These are phyloP conservation scores for Pleurotus pulmonarius DNA, from an alignment of 768 basidiomycete species.

Conservation along the genomic window DNA sequence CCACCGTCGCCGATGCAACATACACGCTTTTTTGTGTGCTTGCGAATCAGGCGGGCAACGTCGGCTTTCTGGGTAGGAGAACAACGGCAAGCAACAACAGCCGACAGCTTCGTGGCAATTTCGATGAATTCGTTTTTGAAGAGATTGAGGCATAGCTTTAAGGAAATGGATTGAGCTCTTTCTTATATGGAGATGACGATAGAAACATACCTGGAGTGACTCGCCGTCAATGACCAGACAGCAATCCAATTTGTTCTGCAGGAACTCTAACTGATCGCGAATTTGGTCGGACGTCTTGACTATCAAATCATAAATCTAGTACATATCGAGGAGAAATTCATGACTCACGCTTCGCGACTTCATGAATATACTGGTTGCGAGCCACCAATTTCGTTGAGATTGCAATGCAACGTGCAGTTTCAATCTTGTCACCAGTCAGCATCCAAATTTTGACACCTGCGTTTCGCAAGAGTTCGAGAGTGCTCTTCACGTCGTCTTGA, in stretches of 20 bases:
- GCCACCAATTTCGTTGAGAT: slow-evolving; percentile 96
- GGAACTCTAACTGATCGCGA: slow-evolving; percentile 85
- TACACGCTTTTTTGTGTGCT: slow-evolving; percentile 89
- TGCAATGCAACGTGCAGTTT: slow-evolving; percentile 97
- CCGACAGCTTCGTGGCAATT: slow-evolving; percentile 92
- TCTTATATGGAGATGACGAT: background rate
- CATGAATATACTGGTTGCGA: slow-evolving; percentile 96
- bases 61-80: slow-evolving; percentile 99
- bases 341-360: slow-evolving; percentile 82
- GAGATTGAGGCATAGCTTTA: slow-evolving; percentile 81
- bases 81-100: slow-evolving; percentile 96
- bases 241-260: slow-evolving; percentile 93
- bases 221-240: slow-evolving; percentile 99
- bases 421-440: slow-evolving; percentile 98
- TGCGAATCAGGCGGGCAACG: slow-evolving; percentile 89
- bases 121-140: slow-evolving; percentile 96
- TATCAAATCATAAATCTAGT: slow-evolving; percentile 25
- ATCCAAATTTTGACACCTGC: slow-evolving; percentile 99
- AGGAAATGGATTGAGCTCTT: background rate
- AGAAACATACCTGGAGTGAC: slow-evolving; percentile 71
- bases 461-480: slow-evolving; percentile 88
- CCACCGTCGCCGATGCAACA: slow-evolving; percentile 99
- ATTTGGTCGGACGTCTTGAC: slow-evolving; percentile 84
- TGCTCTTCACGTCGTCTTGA: slow-evolving; percentile 94
- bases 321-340: background rate